Evolutionary conservation across 352 stramenopile species (phyloP), one percentile per base, ranked within the genome.

Genomic region (Phytophthora boehmeriae): DNA sequence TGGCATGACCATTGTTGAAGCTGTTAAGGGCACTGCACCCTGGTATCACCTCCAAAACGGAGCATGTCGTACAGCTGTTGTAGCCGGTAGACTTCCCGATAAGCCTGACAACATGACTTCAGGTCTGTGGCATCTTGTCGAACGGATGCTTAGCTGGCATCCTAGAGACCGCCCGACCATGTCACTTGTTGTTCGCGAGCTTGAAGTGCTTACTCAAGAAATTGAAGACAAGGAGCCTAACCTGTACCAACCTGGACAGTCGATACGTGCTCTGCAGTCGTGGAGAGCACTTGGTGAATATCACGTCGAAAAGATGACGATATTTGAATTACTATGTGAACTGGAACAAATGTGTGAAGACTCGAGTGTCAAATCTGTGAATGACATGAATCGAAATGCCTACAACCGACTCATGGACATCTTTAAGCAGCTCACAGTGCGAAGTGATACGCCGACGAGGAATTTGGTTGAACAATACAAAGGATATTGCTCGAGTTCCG

Each of bases 101-200:
- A 67, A 61, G 14, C 59, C 51, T 6, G 20, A 22, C 1, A 28
- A 11, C 2, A 52, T 67, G 20, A 44, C 44, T 0, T 0, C 36
- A 6, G 20, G 1, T 4, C 51, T 62, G 14, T 62, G 44, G 44
- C 13, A 35, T 5, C 23, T 67, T 9, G 19, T 67, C 4, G 11
- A 57, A 27, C 11, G 28, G 43, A 67, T 67, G 59, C 62, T 35
- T 28, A 53, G 44, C 27, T 62, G 57, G 16, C 9, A 47, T 9
- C 46, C 16, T n/a, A 6, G 1, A 9, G 36, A 67, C 11, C 51
- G 59, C 1, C 44, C 39, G 2, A 48, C 51, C 0, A 22, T 44
- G 2, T 43, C 44, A 8, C 51, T 56, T 25, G 59, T 62, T 2
- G 36, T 57, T 32, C 52, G 59, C 4, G 44, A 67, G 17, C 28